Evolutionary conservation across 2,329 filamentous ascomycete species (phyloP).

Genomic region (Thelonectria blattea): DNA sequence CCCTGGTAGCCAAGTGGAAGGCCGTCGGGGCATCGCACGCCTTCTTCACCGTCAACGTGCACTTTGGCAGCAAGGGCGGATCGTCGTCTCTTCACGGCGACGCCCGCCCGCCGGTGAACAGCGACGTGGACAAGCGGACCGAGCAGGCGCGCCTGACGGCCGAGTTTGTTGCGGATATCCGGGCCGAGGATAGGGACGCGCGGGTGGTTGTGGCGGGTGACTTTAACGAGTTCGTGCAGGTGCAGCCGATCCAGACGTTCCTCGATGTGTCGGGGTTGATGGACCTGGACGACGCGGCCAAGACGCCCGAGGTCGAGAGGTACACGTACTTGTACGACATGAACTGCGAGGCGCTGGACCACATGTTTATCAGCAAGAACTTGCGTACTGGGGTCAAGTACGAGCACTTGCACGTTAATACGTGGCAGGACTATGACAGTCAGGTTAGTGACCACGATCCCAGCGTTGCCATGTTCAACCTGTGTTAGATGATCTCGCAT

Average conservation of each 20-base stretch:
- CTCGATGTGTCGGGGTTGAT: slow-evolving; percentile 57
- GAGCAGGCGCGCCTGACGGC: slow-evolving; percentile 65
- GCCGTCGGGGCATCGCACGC: slow-evolving; percentile 56
- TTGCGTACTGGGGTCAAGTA: slow-evolving; percentile 54
- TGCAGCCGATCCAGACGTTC: slow-evolving; percentile 64
- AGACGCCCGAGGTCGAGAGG: slow-evolving; percentile 60
- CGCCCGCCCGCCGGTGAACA: slow-evolving; percentile 69
- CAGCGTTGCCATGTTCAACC: slow-evolving; percentile 65
- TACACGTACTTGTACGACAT: slow-evolving; percentile 75
- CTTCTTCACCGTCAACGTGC: slow-evolving; percentile 76
- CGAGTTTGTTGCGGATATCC: slow-evolving; percentile 63
- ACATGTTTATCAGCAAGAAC: slow-evolving; percentile 68
- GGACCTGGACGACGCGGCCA: slow-evolving; percentile 67
- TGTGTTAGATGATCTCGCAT: slow-evolving; percentile 50
- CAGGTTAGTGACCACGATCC: slow-evolving; percentile 74
- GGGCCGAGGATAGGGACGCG: slow-evolving; percentile 61
- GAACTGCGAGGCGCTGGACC: slow-evolving; percentile 74
- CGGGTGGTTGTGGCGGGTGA: slow-evolving; percentile 68
- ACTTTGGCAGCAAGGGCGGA: slow-evolving; percentile 71
- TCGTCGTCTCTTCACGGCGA: slow-evolving; percentile 70
- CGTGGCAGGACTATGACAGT: slow-evolving; percentile 64
- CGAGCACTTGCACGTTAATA: slow-evolving; percentile 75
- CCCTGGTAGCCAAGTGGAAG: slow-evolving; percentile 70
- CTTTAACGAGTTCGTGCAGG: slow-evolving; percentile 75
- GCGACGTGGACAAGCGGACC: slow-evolving; percentile 62